A percentile compares a stretch with the other conserved stretches of the same genome.
phyloP scores from a whole-genome alignment of 2,329 filamentous ascomycete genomes.

The Sclerotiophoma versabilis region DNA sequence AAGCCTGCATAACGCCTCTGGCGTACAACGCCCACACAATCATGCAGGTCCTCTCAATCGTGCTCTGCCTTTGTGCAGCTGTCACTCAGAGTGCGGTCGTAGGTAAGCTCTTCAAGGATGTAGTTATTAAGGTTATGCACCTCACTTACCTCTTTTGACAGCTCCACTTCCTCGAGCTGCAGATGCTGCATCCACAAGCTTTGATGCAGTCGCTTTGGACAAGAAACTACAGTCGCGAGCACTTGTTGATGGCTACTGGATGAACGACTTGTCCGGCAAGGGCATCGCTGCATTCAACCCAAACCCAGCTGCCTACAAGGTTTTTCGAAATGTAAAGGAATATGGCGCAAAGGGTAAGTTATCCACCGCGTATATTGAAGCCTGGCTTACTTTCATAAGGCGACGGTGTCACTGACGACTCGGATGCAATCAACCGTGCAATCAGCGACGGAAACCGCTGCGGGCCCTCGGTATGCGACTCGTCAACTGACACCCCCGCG shows the following conservation, averaged over 20 bases:
- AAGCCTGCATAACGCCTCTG: not conserved
- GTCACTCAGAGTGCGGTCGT: slow-evolving; percentile 29
- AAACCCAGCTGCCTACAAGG: slow-evolving; percentile 49
- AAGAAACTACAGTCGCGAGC: slow-evolving; percentile 6
- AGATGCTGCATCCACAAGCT: slow-evolving; percentile 1
- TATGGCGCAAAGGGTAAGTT: slow-evolving; percentile 52
- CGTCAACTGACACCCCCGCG: slow-evolving; percentile 61
- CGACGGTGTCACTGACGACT: slow-evolving; percentile 55
- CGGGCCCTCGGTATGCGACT: slow-evolving; percentile 52
- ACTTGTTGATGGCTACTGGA: slow-evolving; percentile 48
- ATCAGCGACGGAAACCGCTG: slow-evolving; percentile 54
- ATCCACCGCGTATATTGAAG: not conserved
- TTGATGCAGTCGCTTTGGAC: slow-evolving; percentile 3
- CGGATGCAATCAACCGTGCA: slow-evolving; percentile 62
- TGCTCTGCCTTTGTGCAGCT: slow-evolving; percentile 42
- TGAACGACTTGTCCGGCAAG: slow-evolving; percentile 52
- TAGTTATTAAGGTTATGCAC: slow-evolving; percentile 1
- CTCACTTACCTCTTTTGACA: slow-evolving; percentile 14
- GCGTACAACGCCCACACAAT: not conserved
- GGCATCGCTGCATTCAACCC: slow-evolving; percentile 52
- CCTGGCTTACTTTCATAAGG: slow-evolving; percentile 31
- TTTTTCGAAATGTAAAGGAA: slow-evolving; percentile 55
- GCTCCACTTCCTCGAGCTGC: slow-evolving; percentile 16
- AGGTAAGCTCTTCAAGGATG: not conserved
- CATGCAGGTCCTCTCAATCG: slow-evolving; percentile 36